Evolutionary conservation across 352 stramenopile species (phyloP).

Genomic region (Aphanomyces astaci): DNA sequence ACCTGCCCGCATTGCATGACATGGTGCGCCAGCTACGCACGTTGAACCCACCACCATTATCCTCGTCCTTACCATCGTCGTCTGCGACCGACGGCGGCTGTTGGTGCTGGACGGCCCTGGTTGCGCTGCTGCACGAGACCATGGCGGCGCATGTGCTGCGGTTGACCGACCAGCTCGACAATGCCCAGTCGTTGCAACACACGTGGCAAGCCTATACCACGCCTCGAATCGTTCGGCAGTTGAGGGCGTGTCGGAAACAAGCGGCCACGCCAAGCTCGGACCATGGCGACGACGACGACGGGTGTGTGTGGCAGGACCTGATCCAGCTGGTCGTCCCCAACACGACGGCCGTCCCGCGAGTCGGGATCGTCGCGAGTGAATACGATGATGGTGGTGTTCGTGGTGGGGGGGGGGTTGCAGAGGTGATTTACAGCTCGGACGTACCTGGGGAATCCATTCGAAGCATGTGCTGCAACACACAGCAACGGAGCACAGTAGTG

Average conservation of each 20-base stretch:
- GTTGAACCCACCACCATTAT: not conserved
- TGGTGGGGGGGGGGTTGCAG: conserved; percentile 2
- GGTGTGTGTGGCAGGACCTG: not conserved
- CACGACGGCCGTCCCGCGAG: not conserved
- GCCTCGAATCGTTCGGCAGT: not conserved
- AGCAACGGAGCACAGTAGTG: conserved; percentile 23
- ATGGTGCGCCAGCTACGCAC: conserved; percentile 23
- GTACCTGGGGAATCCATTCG: conserved; percentile 54
- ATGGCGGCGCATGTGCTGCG: conserved; percentile 6
- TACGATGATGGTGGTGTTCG: too few relatives aligned
- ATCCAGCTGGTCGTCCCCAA: not conserved
- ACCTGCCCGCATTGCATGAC: conserved; percentile 53
- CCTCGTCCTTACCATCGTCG: too few relatives aligned
- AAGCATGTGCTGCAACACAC: conserved; percentile 71
- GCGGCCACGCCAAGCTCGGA: too few relatives aligned
- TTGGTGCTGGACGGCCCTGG: not conserved
- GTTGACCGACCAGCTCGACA: not conserved
- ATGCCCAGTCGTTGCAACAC: not conserved
- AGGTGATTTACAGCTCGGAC: conserved; percentile 72
- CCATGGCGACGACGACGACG: too few relatives aligned
- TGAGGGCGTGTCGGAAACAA: too few relatives aligned
- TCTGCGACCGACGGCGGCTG: too few relatives aligned
- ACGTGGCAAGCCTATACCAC: not conserved
- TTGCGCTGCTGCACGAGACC: not conserved
- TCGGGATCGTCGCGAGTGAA: too few relatives aligned